A percentile compares a stretch with the other conserved stretches of the same genome.
phyloP scores from a whole-genome alignment of 352 stramenopile genomes.

The Thalassiosira allenii region DNA sequence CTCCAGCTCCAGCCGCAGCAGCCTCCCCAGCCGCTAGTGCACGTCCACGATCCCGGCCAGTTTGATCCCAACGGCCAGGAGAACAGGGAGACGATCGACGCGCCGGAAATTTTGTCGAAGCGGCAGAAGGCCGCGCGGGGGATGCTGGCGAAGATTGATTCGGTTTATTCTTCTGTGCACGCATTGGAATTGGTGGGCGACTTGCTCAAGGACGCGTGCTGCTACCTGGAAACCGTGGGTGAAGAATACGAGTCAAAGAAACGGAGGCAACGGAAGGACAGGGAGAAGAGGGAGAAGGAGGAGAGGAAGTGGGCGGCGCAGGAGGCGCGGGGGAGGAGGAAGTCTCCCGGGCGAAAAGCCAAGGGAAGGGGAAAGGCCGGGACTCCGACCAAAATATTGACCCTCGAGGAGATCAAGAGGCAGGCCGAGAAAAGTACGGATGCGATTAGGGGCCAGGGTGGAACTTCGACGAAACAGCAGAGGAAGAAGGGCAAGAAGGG shows the following conservation, averaged over 20 bases:
- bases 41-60: neutral
- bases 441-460: neutral
- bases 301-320: too few relatives aligned
- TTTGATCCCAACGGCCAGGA: too few relatives aligned
- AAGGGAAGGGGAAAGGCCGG: too few relatives aligned
- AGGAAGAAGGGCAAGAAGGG: neutral
- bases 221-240: constrained; percentile 22
- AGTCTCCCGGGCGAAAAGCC: too few relatives aligned
- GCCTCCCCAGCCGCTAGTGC: neutral
- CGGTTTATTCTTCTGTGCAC: constrained; percentile 10
- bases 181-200: constrained; percentile 15
- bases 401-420: too few relatives aligned
- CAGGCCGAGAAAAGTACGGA: neutral
- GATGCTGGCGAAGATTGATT: constrained; percentile 10
- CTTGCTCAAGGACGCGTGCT: constrained; percentile 8
- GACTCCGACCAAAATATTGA: too few relatives aligned
- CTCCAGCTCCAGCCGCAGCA: too few relatives aligned
- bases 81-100: neutral
- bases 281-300: neutral
- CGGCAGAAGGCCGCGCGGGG: constrained; percentile 8
- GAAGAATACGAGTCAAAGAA: too few relatives aligned
- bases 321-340: too few relatives aligned
- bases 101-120: neutral
- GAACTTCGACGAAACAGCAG: neutral
- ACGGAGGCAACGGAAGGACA: too few relatives aligned